Evolutionary conservation across 768 basidiomycete species (phyloP), one percentile per base, ranked within the genome.

Genomic region (Agaricus subrufescens): DNA sequence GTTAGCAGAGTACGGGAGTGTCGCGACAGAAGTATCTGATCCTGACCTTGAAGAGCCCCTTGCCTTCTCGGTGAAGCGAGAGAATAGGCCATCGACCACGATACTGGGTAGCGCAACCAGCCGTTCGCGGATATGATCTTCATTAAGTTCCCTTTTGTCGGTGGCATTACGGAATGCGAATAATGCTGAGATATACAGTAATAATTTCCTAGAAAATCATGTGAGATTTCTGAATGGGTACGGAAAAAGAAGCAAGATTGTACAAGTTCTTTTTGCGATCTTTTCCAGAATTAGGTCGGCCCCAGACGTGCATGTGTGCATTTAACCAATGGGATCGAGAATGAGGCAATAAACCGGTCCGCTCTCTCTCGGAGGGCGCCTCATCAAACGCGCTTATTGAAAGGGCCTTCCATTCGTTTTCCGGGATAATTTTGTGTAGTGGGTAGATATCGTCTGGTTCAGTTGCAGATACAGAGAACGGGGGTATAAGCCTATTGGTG

Each of bases 161-260:
- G 77, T 70, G 0, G 76, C 65, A 60, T 75, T 74, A 45, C 82
- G 78, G 71, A 95, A 89, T 8, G 79, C 73, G 57, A 95, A 73
- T 80, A 98, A 86, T n/a, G 81, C 73, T 1, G 93, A 84, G 60
- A 96, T 86, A 72, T 93, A 95, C 56, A 87, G 73, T 30, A 94
- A 62, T 46, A 89, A 81, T 71, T 87, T 89, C 47, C 91, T 93
- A 63, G 31, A n/a, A 4, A 29, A 26, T 37, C 26, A 31, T 31
- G 26, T 58, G 49, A 54, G 52, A 5, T 43, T 52, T 23, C 15
- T 48, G 40, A 43, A 44, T 37, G 38, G 12, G 29, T 4, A n/a
- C 48, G 50, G 46, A 38, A 45, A 50, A 46, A 62, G 42, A 30
- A 40, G 73, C 43, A 39, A 26, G 42, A 84, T 11, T 34, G 50